phyloP scores from a whole-genome alignment of 208 protist genomes.

The Blechomonas ayalai region DNA sequence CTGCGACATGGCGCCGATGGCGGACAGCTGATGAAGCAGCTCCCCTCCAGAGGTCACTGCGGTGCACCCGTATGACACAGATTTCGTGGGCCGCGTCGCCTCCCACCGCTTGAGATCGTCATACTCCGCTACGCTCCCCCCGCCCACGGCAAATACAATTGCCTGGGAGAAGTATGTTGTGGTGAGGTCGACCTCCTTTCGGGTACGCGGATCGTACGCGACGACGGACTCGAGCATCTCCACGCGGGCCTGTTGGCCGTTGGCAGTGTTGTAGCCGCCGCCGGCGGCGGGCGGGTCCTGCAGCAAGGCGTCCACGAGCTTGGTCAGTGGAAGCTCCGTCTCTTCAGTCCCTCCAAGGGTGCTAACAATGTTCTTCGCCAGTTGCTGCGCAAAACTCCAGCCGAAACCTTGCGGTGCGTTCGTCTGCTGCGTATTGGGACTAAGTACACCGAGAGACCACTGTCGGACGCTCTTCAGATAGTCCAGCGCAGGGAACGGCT shows the following conservation, averaged over 20 bases:
- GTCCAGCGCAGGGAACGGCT: conserved; percentile 52
- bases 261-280: conserved; percentile 11
- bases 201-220: conserved; percentile 67
- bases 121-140: conserved; percentile 82
- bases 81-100: conserved; percentile 50
- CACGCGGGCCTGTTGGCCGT: conserved; percentile 2
- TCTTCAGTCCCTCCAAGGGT: conserved; percentile 53
- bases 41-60: conserved; percentile 68
- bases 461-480: conserved; percentile 77
- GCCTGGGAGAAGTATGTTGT: conserved; percentile 74
- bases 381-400: conserved; percentile 82
- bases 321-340: conserved; percentile 74
- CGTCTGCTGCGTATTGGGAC: conserved; percentile 3
- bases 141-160: conserved; percentile 83
- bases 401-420: conserved; percentile 45
- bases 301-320: conserved; percentile 79
- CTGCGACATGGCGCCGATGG: conserved; percentile 26
- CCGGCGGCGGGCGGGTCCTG: conserved; percentile 32
- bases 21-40: conserved; percentile 60
- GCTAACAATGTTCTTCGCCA: conserved; percentile 73
- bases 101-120: conserved; percentile 87
- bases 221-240: conserved; percentile 47
- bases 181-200: conserved; percentile 46
- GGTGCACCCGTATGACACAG: conserved; percentile 85
- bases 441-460: conserved; percentile 39